These are phyloP conservation scores for Lyophyllum atratum DNA, from an alignment of 768 basidiomycete genomes.

Conservation along the genomic window DNA sequence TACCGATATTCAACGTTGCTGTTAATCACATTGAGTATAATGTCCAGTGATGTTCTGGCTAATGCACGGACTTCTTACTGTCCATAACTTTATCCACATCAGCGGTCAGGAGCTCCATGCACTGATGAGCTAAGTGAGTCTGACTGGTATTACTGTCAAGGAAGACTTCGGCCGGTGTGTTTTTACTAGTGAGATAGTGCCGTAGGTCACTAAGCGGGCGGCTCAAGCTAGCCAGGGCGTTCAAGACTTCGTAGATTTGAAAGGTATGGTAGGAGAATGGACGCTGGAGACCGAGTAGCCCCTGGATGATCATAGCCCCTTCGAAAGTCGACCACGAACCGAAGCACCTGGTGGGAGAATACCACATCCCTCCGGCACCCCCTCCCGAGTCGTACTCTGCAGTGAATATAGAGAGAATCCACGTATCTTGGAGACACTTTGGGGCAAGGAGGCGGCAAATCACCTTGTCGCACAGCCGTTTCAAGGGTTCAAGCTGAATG, in stretches of 20 bases:
- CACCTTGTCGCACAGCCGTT: background rate
- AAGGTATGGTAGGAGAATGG: background rate
- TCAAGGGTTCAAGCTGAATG: background rate
- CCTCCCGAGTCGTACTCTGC: background rate
- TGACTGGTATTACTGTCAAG: background rate
- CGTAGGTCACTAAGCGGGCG: background rate
- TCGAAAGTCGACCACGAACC: background rate
- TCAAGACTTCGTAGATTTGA: background rate
- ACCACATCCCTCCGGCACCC: background rate
- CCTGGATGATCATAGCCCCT: background rate
- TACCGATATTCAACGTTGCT: background rate
- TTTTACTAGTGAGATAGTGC: background rate
- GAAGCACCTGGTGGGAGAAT: background rate
- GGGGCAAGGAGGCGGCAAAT: background rate
- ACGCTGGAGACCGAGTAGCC: background rate
- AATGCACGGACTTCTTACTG: background rate
- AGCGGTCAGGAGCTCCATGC: background rate
- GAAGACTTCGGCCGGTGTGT: background rate
- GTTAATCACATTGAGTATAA: background rate
- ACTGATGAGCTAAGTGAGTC: background rate
- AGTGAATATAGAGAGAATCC: background rate
- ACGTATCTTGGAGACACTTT: background rate
- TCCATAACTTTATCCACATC: background rate
- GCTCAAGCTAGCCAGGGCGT: background rate
- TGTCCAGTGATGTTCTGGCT: background rate